Evolutionary conservation across 352 stramenopile genomes (phyloP), one percentile per base, ranked within the genome.

Genomic region (Phytophthora melonis): DNA sequence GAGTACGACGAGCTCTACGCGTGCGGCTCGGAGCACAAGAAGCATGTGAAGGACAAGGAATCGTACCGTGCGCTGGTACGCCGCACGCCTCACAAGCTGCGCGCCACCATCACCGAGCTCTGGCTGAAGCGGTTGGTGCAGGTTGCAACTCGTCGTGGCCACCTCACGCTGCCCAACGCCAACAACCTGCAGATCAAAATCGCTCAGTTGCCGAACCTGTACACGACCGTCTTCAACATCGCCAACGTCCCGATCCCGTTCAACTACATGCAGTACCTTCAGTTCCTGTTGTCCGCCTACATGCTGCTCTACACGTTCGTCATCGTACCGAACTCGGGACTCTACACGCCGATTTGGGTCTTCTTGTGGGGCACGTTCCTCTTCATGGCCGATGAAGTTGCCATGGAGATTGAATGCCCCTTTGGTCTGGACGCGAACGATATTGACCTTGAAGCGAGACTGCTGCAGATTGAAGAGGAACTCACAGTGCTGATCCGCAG

Each of bases 211-310:
- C 82, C 86, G 21, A 79, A 77, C 19, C 63, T 93, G 16, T 93
- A 93, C 74, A 92, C 84, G 49, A 90, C 87, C 2, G 84, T 93
- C 0, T 94, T 90, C 76, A 91, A 90, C 66, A 93, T 94, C 68
- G 85, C 87, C 23, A 94, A 94, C 52, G 84, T 93, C 9, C 87
- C 87, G n/a, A 94, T 94, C 59, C 87, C 87, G 56, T 94, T 94
- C 85, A 92, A 92, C 75, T 94, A 94, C 72, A 91, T 89, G 75
- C 87, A 94, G 72, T 94, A 92, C 60, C 72, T 93, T 1, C 82
- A 91, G 66, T 75, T 86, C 1, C 74, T 94, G 32, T 78, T 94
- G 39, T 54, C 80, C 30, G 75, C 75, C 3, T 94, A 94, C 74
- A 91, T 94, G 82, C 78, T 77, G 61, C 77, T 94, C 41, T 94